These are phyloP conservation scores for Pseudogymnoascus sp. DNA, from an alignment of 2,329 filamentous ascomycete species.

Conservation along the genomic window DNA sequence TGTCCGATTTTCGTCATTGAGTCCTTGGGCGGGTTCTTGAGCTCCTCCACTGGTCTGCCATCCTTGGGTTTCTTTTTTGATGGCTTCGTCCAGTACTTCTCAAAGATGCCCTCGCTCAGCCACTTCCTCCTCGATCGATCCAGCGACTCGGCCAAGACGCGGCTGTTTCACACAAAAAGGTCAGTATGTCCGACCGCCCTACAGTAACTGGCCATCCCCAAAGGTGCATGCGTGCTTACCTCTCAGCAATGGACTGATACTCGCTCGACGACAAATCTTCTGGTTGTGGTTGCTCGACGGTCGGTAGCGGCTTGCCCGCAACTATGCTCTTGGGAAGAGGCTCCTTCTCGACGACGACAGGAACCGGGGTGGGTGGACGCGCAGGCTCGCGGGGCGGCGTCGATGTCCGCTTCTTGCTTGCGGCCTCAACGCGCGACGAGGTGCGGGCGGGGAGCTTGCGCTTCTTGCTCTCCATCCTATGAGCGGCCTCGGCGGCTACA, in stretches of 20 bases:
- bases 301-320: conserved; percentile 61
- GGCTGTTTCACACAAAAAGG: conserved; percentile 38
- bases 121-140: conserved; percentile 64
- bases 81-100: conserved; percentile 71
- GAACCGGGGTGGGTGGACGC: conserved; percentile 29
- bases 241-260: conserved; percentile 67
- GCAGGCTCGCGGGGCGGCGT: conserved; percentile 44
- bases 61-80: conserved; percentile 57
- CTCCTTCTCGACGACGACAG: conserved; percentile 21
- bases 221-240: conserved; percentile 34
- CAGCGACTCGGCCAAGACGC: conserved; percentile 66
- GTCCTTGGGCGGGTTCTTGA: conserved; percentile 60
- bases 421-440: conserved; percentile 50
- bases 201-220: not conserved
- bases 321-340: conserved; percentile 54
- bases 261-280: conserved; percentile 54
- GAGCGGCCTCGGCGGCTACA: not conserved
- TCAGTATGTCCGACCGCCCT: conserved; percentile 8
- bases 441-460: conserved; percentile 55
- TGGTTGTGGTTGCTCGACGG: conserved; percentile 57
- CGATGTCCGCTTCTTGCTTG: conserved; percentile 49
- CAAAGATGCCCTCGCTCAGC: conserved; percentile 63
- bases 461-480: conserved; percentile 55
- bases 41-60: conserved; percentile 41
- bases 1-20: conserved; percentile 65